Base-by-base conservation (phyloP, 192 early-diverging fungal genomes). In the Dispira simplex region DNA sequence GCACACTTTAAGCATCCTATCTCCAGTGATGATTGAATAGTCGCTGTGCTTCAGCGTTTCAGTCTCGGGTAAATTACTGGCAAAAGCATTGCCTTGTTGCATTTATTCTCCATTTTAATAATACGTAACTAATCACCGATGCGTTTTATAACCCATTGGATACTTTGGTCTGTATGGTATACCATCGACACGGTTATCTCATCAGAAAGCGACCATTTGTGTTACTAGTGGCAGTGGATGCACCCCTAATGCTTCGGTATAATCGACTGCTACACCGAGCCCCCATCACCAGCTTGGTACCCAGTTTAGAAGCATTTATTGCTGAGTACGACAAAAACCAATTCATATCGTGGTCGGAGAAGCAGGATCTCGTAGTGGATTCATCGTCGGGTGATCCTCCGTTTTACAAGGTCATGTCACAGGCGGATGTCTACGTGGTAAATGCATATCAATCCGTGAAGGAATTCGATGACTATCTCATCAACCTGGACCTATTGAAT, bases 161-260 rank as follows among this genome's bases (percentile, higher is more conserved):
- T 39, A 6, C 32, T 39, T 39, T 39, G 32, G 32, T 39, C 32
- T 1, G 6, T 39, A 39, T 39, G 32, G 28, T 56, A 51, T 23
- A 51, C 48, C 48, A 51, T 4, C 48, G 21, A 16, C 16, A 51
- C 48, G 16, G 21, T 23, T 63, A 11, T 12, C 11, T 20, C 56
- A 28, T 26, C 46, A 79, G 83, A 46, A 90, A 88, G 64, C 75
- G 89, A 1, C 89, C 89, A 0, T 90, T 94, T 75, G 83, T 93
- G 43, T 72, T 96, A 10, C 68, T 95, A 11, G 77, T 95, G 0
- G 80, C 85, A n/a, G 77, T 98, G 8, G 87, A 95, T 55, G 88
- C 90, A n/a, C 87, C 90, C 0, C 67, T 83, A 26, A 71, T 70
- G 27, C 68, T 85, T 21, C 84, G 93, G 39, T 90, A 85, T 70